Base-by-base conservation (phyloP, 352 stramenopile genomes). In the Pythium pyrilobum region DNA sequence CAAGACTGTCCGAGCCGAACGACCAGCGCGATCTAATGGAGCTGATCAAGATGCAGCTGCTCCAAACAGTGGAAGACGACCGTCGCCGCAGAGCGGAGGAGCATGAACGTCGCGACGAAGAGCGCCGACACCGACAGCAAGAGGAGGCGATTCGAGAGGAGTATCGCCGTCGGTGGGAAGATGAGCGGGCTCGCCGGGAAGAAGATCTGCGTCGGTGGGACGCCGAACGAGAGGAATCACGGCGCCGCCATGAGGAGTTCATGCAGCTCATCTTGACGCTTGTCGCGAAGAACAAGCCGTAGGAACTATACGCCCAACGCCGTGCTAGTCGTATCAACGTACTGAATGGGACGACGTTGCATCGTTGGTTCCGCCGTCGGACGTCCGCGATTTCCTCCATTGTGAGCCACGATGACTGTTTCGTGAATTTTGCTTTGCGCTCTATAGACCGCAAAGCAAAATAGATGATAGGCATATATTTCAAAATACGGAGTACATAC, bases 41-140 rank as follows among this genome's bases (percentile, higher is more conserved):
- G 38, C 46, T 62, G 29, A 62, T 62, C 39, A 62, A 62, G 55
- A 32, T 62, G 46, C 55, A 62, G 32, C 46, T 62, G 4, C 46
- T 62, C 4, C 55, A 62, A 25, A 56, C 45, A 20, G 25, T 62
- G 5, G 55, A 62, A 41, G 55, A 62, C 23, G 45, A 62, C n/a
- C 55, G 55, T 8, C 38, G 46, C 0, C 55, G 55, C 3, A 45
- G 47, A 24, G 20, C 27, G 0, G 55, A 62, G n/a, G 55, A 62
- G 20, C 23, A 28, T 2, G 55, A 62, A 20, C 55, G 55, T 4
- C 55, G 55, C 12, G 55, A 62, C 7, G 38, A 50, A 21, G 55
- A 62, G 20, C 46, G 55, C 5, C 46, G 55, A 29, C 32, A 62
- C 38, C 47, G 55, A 11, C 45, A 62, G 20, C 38, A 62, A 42